Percentiles rank a stretch among this genome's conserved stretches.
Evolutionary conservation across 148 eudicot genomes (phyloP).

Genomic region (Amaranthus cruentus): DNA sequence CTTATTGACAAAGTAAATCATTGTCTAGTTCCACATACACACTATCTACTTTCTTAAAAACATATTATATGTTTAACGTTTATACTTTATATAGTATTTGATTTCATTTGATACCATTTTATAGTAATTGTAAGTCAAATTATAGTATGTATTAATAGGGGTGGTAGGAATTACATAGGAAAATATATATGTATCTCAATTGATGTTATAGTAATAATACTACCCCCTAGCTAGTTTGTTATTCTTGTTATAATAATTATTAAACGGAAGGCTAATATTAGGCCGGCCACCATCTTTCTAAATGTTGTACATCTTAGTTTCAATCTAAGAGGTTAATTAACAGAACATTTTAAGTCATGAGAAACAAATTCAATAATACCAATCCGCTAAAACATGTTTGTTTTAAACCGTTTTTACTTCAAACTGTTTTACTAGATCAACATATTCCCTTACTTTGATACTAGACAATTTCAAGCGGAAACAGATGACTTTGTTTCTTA

Average conservation of each 20-base stretch:
- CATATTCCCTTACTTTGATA: no score
- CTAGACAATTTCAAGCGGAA: no score
- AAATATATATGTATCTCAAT: background rate
- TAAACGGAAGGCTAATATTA: background rate
- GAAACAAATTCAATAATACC: no score
- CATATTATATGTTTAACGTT: background rate
- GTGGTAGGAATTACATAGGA: background rate
- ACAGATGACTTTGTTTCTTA: no score
- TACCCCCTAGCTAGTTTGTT: background rate
- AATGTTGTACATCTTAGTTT: no score
- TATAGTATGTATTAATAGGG: background rate
- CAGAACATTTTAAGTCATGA: no score
- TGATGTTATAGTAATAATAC: background rate
- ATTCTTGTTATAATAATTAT: constrained; percentile 3
- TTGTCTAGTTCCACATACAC: background rate
- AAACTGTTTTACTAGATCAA: no score
- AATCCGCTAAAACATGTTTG: no score
- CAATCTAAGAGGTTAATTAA: no score
- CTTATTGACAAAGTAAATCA: no score
- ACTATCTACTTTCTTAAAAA: background rate
- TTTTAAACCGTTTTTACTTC: no score
- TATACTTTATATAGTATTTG: background rate
- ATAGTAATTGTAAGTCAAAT: background rate
- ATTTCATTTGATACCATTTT: background rate
- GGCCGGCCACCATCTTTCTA: no score